These are phyloP conservation scores for Claviceps maximensis DNA, from an alignment of 2,329 filamentous ascomycete species.

Conservation along the genomic window DNA sequence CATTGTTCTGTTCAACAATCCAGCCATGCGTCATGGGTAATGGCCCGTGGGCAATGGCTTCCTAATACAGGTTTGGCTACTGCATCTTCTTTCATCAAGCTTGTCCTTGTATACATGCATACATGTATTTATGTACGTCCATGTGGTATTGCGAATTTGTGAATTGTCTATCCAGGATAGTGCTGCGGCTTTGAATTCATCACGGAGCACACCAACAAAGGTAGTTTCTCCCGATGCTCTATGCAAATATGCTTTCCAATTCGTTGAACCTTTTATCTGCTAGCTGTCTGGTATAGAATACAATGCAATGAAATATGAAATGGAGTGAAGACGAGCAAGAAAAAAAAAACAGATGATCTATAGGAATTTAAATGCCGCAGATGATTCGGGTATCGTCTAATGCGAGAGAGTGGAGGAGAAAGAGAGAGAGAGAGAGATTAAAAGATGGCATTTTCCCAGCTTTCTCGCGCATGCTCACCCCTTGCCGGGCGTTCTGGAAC, in stretches of 20 bases:
- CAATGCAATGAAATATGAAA: background rate
- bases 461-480: background rate
- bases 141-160: too few species aligned
- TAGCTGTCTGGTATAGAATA: background rate
- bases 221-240: background rate
- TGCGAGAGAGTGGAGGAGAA: too few species aligned
- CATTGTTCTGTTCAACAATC: too few species aligned
- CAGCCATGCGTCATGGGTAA: too few species aligned
- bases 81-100: too few species aligned
- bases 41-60: too few species aligned
- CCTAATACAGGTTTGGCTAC: too few species aligned
- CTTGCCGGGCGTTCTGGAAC: background rate
- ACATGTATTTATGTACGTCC: too few species aligned
- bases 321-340: background rate
- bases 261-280: background rate
- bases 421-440: too few species aligned
- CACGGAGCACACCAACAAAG: too few species aligned
- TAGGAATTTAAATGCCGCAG: background rate
- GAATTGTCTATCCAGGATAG: too few species aligned
- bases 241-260: background rate
- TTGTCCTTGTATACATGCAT: too few species aligned
- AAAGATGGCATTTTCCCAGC: background rate
- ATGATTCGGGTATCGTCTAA: conserved; percentile 4
- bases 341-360: background rate
- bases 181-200: background rate